Conservation (phyloP, 2,329 filamentous ascomycete genomes). For the Neoscytalidium dimidiatum region DNA sequence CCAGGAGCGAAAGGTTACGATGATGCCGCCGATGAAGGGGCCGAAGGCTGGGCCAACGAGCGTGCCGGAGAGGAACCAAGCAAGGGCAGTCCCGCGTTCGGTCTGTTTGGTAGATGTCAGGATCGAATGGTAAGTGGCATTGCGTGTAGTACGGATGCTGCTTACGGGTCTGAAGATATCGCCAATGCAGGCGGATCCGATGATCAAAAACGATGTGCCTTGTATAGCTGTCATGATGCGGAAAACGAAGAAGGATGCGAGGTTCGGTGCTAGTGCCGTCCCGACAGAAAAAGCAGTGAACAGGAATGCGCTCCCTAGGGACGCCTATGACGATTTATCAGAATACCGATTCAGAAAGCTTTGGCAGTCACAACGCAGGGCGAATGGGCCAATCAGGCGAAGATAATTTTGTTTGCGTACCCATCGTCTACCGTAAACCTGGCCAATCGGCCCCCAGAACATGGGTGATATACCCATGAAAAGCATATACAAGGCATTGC, state of each 20-base stretch:
- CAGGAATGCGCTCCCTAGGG: slow-evolving; percentile 60
- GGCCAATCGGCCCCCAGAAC: slow-evolving; percentile 70
- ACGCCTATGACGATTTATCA: slow-evolving; percentile 46
- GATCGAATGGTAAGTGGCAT: neutral
- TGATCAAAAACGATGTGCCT: slow-evolving; percentile 72
- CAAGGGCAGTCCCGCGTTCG: slow-evolving; percentile 70
- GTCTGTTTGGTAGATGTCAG: slow-evolving; percentile 52
- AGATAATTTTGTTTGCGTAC: slow-evolving; percentile 35
- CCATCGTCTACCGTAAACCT: slow-evolving; percentile 50
- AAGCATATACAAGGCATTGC: slow-evolving; percentile 73
- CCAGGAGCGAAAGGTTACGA: slow-evolving; percentile 74
- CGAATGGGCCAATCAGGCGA: neutral
- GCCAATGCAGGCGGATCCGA: slow-evolving; percentile 70
- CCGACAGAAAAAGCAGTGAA: slow-evolving; percentile 72
- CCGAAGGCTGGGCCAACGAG: slow-evolving; percentile 72
- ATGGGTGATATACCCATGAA: slow-evolving; percentile 69
- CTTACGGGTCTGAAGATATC: slow-evolving; percentile 46
- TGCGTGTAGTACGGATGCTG: slow-evolving; percentile 21
- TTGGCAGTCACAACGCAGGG: neutral
- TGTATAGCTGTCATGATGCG: slow-evolving; percentile 73
- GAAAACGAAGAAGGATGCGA: slow-evolving; percentile 73
- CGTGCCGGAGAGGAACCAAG: slow-evolving; percentile 72
- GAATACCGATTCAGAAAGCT: neutral
- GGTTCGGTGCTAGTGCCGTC: slow-evolving; percentile 70
- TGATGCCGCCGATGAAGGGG: slow-evolving; percentile 72